Conservation (phyloP, 2,329 filamentous ascomycete species). For the Exophiala dermatitidis region DNA sequence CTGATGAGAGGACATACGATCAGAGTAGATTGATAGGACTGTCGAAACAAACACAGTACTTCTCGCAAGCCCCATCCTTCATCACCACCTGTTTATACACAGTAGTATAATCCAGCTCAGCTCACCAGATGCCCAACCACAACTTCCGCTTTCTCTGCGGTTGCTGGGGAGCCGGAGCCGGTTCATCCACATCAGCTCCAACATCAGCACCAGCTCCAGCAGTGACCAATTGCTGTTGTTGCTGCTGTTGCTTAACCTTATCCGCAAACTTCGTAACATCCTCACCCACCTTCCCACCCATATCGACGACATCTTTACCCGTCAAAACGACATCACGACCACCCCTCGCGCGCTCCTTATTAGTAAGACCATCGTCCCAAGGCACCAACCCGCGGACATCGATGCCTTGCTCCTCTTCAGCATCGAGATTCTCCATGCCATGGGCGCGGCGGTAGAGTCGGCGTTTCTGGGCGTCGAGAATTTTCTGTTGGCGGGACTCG, state of each 20-base stretch:
- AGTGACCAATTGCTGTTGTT: background rate
- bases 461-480: constrained; percentile 84
- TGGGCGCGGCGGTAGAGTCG: constrained; percentile 78
- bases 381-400: constrained; percentile 27
- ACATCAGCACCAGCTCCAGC: background rate
- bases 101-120: background rate
- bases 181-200: background rate
- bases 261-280: constrained; percentile 15
- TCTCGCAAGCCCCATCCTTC: no score
- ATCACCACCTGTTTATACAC: no score
- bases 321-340: constrained; percentile 25
- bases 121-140: constrained; percentile 26
- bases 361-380: constrained; percentile 36
- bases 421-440: constrained; percentile 56
- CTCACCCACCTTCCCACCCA: constrained; percentile 19
- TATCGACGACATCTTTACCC: constrained; percentile 30
- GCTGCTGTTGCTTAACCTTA: constrained; percentile 9
- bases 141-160: constrained; percentile 24
- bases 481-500: constrained; percentile 63
- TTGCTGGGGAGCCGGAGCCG: background rate
- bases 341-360: constrained; percentile 31
- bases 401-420: constrained; percentile 33
- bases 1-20: no score
- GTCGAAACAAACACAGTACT: no score
- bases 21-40: no score